Percentiles rank a stretch among this genome's conserved stretches.
Conservation (phyloP, 1,284 basidiomycete genomes). For the Boletus mariae region DNA sequence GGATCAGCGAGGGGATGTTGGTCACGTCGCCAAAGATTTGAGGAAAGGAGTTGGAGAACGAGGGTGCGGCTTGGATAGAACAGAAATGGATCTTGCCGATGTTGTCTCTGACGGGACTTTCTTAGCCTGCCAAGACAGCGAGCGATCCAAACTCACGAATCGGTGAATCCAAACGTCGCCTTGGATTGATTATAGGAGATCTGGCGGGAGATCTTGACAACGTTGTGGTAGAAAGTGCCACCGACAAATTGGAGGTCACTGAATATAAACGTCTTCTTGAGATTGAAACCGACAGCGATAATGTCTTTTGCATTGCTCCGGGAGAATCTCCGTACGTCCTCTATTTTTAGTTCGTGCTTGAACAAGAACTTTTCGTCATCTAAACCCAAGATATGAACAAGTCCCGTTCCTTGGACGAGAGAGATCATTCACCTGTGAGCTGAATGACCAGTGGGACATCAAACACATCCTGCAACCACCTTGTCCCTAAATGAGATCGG, state of each 20-base stretch:
- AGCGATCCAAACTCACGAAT: constrained; percentile 61
- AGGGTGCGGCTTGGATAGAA: constrained; percentile 94
- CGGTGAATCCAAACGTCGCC: constrained; percentile 94
- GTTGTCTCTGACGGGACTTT: constrained; percentile 68
- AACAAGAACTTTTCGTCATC: constrained; percentile 99
- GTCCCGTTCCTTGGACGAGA: not conserved
- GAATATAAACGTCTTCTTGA: constrained; percentile 96
- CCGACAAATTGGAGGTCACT: constrained; percentile 88
- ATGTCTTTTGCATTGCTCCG: constrained; percentile 91
- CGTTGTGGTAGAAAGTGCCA: constrained; percentile 92
- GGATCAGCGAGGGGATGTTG: constrained; percentile 92
- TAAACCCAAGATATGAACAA: constrained; percentile 28
- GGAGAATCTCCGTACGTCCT: constrained; percentile 85
- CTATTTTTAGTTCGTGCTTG: constrained; percentile 89
- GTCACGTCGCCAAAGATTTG: constrained; percentile 89
- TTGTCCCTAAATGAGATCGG: constrained; percentile 30
- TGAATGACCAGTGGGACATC: constrained; percentile 93
- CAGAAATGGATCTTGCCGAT: constrained; percentile 98
- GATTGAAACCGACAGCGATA: constrained; percentile 93
- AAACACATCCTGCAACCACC: constrained; percentile 97
- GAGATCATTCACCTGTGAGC: constrained; percentile 68
- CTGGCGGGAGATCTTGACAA: constrained; percentile 88
- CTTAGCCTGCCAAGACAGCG: not conserved
- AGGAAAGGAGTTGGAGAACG: constrained; percentile 98
- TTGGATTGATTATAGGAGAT: constrained; percentile 94